A percentile compares a stretch with the other conserved stretches of the same genome.
phyloP scores from a whole-genome alignment of 1,284 basidiomycete species.

The Sanguinoderma infundibulare region DNA sequence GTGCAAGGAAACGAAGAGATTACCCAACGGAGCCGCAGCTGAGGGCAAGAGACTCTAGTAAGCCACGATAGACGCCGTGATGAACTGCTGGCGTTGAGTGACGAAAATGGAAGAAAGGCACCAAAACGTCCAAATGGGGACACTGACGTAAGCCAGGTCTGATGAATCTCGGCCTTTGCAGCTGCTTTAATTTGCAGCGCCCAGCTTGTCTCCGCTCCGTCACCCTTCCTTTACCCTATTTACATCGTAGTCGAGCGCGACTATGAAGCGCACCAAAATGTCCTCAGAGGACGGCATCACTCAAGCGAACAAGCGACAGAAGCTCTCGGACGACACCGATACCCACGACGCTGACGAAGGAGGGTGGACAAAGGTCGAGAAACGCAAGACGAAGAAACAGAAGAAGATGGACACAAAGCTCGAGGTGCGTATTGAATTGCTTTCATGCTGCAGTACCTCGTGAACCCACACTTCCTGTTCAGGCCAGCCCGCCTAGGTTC shows the following conservation, averaged over 20 bases:
- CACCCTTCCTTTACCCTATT: no score
- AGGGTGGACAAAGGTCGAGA: slow-evolving; percentile 78
- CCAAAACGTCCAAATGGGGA: not conserved
- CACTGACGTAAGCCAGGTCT: not conserved
- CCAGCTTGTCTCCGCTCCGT: not conserved
- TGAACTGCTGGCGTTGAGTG: not conserved
- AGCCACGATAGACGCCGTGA: not conserved
- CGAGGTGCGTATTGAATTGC: slow-evolving; percentile 53
- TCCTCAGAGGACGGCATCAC: slow-evolving; percentile 9
- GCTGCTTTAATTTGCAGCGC: not conserved
- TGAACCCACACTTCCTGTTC: slow-evolving; percentile 4
- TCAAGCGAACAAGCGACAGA: slow-evolving; percentile 13
- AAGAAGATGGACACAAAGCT: slow-evolving; percentile 57
- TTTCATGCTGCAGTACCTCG: slow-evolving; percentile 1
- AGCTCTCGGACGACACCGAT: slow-evolving; percentile 10
- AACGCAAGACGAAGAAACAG: slow-evolving; percentile 58
- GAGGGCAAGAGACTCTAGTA: no score
- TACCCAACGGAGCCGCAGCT: no score
- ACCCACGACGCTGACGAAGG: slow-evolving; percentile 30
- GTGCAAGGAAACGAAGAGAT: no score
- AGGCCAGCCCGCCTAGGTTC: slow-evolving; percentile 74
- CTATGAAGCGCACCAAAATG: slow-evolving; percentile 21
- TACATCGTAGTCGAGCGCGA: not conserved
- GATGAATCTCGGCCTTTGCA: not conserved
- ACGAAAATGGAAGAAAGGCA: not conserved